Conservation (phyloP, 2,329 filamentous ascomycete species). For the Colletotrichum zoysiae region DNA sequence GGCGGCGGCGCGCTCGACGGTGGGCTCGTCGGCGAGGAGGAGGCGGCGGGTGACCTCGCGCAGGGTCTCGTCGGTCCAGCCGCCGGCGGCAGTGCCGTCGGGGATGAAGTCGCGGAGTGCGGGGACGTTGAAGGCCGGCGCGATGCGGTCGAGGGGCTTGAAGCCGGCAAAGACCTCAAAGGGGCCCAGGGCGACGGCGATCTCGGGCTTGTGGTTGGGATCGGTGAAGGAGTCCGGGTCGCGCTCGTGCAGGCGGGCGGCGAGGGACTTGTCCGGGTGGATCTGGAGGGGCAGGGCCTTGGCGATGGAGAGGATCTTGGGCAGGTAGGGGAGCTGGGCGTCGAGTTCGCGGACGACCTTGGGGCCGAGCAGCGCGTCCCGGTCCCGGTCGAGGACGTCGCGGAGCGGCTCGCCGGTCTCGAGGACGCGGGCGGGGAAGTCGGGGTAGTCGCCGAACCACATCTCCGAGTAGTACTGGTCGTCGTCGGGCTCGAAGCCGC, state of each 20-base stretch:
- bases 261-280: constrained; percentile 78
- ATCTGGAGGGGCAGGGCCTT: constrained; percentile 82
- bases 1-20: constrained; percentile 65
- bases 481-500: constrained; percentile 73
- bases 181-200: constrained; percentile 76
- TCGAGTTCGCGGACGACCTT: constrained; percentile 71
- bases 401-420: constrained; percentile 73
- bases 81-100: constrained; percentile 50
- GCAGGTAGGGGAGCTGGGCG: constrained; percentile 76
- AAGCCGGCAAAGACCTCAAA: constrained; percentile 85
- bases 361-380: constrained; percentile 73
- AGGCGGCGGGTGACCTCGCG: constrained; percentile 67
- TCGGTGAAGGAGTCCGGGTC: constrained; percentile 77
- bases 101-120: constrained; percentile 68
- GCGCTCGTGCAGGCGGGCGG: constrained; percentile 71
- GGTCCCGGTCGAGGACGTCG: constrained; percentile 72
- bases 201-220: constrained; percentile 84
- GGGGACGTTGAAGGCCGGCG: constrained; percentile 68
- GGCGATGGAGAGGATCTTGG: constrained; percentile 77
- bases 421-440: constrained; percentile 74
- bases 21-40: constrained; percentile 65
- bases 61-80: constrained; percentile 69
- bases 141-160: constrained; percentile 73
- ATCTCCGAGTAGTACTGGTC: constrained; percentile 73
- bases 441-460: constrained; percentile 85